Conservation (phyloP, 345 rosid genomes). For the Euphorbia lathyris region DNA sequence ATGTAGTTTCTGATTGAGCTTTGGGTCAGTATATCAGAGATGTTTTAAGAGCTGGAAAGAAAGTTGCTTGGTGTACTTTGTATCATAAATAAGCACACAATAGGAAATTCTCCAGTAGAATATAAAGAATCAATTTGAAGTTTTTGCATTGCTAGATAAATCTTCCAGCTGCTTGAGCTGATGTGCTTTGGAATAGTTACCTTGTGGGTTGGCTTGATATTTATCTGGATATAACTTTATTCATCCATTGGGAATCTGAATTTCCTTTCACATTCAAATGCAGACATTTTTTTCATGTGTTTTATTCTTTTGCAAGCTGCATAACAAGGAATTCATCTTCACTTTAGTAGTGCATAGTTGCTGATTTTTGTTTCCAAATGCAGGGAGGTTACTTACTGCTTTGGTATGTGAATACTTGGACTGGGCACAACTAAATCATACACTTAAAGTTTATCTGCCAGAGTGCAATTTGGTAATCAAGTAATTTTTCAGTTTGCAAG, state of each 20-base stretch:
- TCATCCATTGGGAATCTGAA: neutral
- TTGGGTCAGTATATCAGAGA: neutral
- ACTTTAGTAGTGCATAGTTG: neutral
- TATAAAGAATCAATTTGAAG: neutral
- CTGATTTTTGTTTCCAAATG: constrained; percentile 15
- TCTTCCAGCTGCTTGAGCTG: neutral
- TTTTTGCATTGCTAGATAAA: neutral
- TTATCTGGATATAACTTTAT: neutral
- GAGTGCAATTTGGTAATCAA: constrained; percentile 95
- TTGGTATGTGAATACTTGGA: constrained; percentile 87
- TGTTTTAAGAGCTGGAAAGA: neutral
- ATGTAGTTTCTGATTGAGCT: neutral
- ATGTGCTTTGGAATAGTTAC: neutral
- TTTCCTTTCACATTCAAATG: neutral
- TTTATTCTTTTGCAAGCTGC: neutral
- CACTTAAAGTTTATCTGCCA: constrained; percentile 82
- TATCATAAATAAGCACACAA: neutral
- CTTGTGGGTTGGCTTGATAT: neutral
- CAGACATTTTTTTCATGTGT: neutral
- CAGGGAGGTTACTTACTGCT: constrained; percentile 88
- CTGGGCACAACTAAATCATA: constrained; percentile 92
- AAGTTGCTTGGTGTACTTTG: neutral
- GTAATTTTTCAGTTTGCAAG: constrained; percentile 27
- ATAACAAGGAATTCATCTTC: neutral
- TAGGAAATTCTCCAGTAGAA: neutral